These are phyloP conservation scores for Ophiobolus disseminans DNA, from an alignment of 2,329 filamentous ascomycete species.

Conservation along the genomic window DNA sequence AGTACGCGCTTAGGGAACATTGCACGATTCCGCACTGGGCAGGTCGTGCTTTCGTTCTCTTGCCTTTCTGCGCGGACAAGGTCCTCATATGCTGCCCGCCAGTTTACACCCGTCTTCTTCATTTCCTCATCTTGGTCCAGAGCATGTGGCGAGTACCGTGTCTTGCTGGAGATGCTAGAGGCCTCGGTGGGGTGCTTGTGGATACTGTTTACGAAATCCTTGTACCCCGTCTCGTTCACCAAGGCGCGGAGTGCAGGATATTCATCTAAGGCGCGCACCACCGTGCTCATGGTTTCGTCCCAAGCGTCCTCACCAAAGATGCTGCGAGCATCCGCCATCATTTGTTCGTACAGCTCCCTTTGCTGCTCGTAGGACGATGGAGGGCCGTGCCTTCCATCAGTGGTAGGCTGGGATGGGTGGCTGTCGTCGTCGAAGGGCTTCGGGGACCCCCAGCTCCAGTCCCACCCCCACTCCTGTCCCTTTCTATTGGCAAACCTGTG, in stretches of 20 bases:
- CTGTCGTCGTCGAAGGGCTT: conserved; percentile 31
- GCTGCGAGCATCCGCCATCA: conserved; percentile 13
- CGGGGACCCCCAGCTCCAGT: conserved; percentile 46
- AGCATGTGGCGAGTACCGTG: conserved; percentile 61
- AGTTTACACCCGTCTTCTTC: conserved; percentile 50
- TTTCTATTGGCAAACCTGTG: conserved; percentile 40
- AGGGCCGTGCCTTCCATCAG: conserved; percentile 3
- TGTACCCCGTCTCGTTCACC: no score
- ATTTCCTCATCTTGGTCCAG: conserved; percentile 57
- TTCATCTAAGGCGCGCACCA: neutral
- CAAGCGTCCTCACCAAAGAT: conserved; percentile 10
- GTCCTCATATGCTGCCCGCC: conserved; percentile 67
- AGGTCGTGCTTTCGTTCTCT: neutral
- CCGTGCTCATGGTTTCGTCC: conserved; percentile 2
- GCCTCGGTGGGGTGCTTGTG: no score
- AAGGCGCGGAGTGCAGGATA: neutral
- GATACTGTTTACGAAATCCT: neutral
- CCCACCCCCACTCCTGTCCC: conserved; percentile 44
- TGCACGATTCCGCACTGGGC: neutral
- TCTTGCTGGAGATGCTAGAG: no score
- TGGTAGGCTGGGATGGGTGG: neutral
- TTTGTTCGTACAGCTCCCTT: conserved; percentile 2
- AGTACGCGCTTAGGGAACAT: conserved; percentile 21
- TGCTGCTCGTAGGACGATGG: neutral
- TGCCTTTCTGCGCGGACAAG: conserved; percentile 54